phyloP scores from a whole-genome alignment of 139 green algal species.

The Micractinium sp. region DNA sequence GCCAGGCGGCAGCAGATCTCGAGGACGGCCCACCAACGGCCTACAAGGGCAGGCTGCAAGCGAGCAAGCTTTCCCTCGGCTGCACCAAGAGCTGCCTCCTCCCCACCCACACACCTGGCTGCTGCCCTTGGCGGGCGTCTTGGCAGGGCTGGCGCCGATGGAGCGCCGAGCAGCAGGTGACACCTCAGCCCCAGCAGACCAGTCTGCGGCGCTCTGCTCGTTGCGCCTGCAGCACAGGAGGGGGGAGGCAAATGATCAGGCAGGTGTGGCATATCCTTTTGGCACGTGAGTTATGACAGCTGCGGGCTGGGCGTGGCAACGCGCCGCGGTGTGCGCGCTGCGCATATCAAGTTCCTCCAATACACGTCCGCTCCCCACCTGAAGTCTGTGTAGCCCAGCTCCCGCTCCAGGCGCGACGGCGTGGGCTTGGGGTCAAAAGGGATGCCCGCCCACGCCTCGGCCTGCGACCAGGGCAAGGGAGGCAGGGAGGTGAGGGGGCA shows the following conservation, averaged over 20 bases:
- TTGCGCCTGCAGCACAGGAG: constrained; percentile 6
- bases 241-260: too few relatives aligned
- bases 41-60: background rate
- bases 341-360: too few relatives aligned
- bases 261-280: background rate
- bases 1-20: background rate
- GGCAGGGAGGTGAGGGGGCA: background rate
- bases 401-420: constrained; percentile 18
- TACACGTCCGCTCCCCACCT: too few relatives aligned
- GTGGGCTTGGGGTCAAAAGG: constrained; percentile 34
- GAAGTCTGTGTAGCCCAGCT: constrained; percentile 16
- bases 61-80: background rate
- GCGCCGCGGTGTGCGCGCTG: too few relatives aligned
- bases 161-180: background rate
- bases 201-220: constrained; percentile 5
- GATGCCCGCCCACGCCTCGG: constrained; percentile 25
- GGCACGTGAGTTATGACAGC: too few relatives aligned
- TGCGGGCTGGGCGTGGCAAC: too few relatives aligned
- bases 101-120: background rate
- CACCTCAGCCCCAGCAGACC: background rate
- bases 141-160: background rate
- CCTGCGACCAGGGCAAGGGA: background rate
- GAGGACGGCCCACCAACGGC: background rate
- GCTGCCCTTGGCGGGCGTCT: background rate
- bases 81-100: background rate